Base-by-base conservation (phyloP, 73 alveolate species). In the Halteria grandinella region DNA sequence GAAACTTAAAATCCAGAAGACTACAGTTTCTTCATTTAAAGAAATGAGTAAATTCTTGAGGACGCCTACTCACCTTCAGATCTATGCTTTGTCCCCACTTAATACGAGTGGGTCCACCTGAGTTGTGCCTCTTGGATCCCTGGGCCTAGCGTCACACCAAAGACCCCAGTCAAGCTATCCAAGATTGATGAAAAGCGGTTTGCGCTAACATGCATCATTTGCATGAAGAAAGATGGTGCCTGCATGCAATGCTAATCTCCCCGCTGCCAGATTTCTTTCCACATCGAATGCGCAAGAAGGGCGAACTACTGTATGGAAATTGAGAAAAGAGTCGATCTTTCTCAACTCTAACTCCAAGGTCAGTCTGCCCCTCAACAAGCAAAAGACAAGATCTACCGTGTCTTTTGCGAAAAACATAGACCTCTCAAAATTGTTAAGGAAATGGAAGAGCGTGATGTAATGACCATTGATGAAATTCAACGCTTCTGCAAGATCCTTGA, bases 121-220 rank as follows among this genome's bases (percentile, higher is more conserved):
- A 80, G 92, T 69, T 88, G 97, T 45, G 91, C 94, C 0, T 57
- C 86, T 41, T 88, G 95, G 93, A 88, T 86, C 43, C 94, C 91
- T 15, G 98, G 91, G 74, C 73, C 82, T 1, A 39, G 37, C 8
- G 71, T 55, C 10, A 55, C 83, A 7, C 86, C 86, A 31, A 82
- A 72, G 27, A 34, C 76, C 23, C 86, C 86, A 12, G 69, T 86
- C 0, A 73, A 83, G 39, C 29, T 85, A 4, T 50, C 57, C 23
- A 78, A 37, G 41, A 28, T 85, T 18, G 85, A 64, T 50, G 74
- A 63, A 6, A 72, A 79, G 48, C 17, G 94, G 29, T 85, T 85
- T 45, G 29, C 36, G 2, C 63, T 66, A 24, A 54, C 41, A 33
- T 85, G 94, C 41, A 53, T 66, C 7, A 69, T 66, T 15, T 85